Evolutionary conservation across 228 moss, liverwort and hornwort species (phyloP).

Genomic region (Sphagnum fallax): DNA sequence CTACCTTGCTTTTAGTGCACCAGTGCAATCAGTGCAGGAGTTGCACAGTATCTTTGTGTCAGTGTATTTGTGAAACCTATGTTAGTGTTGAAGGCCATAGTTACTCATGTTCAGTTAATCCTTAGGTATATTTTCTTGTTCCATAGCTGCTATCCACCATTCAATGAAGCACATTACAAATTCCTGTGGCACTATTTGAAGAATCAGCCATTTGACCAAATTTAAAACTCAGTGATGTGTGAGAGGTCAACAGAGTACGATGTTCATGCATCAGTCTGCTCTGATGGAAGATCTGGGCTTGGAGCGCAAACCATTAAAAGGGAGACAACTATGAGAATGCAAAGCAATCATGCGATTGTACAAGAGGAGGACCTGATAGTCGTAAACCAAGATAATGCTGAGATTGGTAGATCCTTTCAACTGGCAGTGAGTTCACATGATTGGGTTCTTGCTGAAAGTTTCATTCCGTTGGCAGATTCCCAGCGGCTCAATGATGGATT

Average conservation of each 20-base stretch:
- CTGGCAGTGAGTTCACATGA: constrained; percentile 89
- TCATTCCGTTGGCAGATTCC: constrained; percentile 69
- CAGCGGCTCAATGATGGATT: constrained; percentile 94
- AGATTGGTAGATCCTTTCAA: constrained; percentile 84
- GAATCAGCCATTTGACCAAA: too few relatives aligned
- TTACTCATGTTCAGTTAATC: too few relatives aligned
- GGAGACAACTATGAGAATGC: constrained; percentile 14
- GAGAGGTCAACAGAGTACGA: not conserved
- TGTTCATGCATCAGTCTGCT: not conserved
- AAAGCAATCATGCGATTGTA: constrained; percentile 11
- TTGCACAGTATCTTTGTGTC: too few relatives aligned
- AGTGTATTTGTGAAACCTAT: too few relatives aligned
- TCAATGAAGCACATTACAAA: not conserved
- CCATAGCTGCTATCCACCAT: not conserved
- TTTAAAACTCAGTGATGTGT: not conserved
- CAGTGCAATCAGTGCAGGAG: too few relatives aligned
- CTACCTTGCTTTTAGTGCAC: too few relatives aligned
- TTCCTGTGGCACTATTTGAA: not conserved
- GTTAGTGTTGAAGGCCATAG: too few relatives aligned
- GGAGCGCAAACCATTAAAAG: constrained; percentile 45
- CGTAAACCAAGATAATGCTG: constrained; percentile 56
- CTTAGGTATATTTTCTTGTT: not conserved
- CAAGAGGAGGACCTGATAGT: constrained; percentile 33
- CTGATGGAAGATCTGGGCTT: not conserved
- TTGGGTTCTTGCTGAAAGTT: constrained; percentile 81